phyloP scores from a whole-genome alignment of 305 asterid genomes.

The Lippia alba region DNA sequence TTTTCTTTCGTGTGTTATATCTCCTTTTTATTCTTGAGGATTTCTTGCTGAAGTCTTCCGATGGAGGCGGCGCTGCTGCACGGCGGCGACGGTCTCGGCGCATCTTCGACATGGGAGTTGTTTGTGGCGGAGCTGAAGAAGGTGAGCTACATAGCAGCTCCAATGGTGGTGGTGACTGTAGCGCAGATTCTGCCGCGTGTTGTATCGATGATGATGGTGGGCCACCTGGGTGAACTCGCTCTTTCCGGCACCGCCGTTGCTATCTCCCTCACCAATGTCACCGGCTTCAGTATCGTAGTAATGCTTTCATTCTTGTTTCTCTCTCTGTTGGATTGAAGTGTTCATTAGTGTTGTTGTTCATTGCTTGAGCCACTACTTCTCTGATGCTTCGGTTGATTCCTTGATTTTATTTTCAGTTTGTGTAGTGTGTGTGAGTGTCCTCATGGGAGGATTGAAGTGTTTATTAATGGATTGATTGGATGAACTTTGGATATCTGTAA shows the following conservation, averaged over 20 bases:
- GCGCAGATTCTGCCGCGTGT: constrained; percentile 55
- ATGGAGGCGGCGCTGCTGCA: constrained; percentile 49
- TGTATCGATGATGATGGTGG: constrained; percentile 66
- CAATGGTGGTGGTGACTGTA: constrained; percentile 65
- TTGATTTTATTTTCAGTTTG: too few relatives aligned
- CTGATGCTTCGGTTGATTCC: too few relatives aligned
- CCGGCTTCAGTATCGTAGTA: constrained; percentile 67
- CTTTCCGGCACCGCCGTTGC: constrained; percentile 68
- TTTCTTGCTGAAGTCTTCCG: too few relatives aligned
- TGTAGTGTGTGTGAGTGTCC: too few relatives aligned
- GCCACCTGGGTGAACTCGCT: constrained; percentile 62
- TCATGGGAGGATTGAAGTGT: too few relatives aligned
- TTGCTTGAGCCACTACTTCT: too few relatives aligned
- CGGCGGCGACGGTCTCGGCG: constrained; percentile 22
- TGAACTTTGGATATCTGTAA: neutral
- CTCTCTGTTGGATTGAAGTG: neutral
- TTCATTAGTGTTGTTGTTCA: too few relatives aligned
- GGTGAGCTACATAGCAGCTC: constrained; percentile 54
- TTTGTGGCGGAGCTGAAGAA: constrained; percentile 54
- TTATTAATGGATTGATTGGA: constrained; percentile 4
- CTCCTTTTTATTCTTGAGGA: neutral
- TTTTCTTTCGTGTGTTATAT: too few relatives aligned
- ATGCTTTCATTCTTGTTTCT: neutral
- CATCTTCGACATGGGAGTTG: constrained; percentile 32
- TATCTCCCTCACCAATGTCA: constrained; percentile 56